phyloP scores from a whole-genome alignment of 2,329 filamentous ascomycete species.

The Immersiporthe knoxdaviesiana region DNA sequence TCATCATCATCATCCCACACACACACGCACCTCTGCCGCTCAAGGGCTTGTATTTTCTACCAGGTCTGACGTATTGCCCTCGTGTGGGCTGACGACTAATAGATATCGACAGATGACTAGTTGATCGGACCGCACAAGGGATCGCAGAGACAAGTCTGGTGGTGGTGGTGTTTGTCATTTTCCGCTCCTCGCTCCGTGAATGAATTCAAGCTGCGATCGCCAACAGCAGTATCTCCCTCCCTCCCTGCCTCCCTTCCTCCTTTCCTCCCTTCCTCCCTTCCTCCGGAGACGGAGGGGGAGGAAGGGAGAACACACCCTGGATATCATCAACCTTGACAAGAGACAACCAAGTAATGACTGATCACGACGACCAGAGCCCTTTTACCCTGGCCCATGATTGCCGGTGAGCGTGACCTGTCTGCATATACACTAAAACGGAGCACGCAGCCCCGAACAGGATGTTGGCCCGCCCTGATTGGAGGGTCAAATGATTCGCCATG shows the following conservation, averaged over 20 bases:
- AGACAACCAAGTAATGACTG: background rate
- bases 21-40: background rate
- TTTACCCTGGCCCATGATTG: conserved; percentile 6
- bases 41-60: background rate
- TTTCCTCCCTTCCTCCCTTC: background rate
- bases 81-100: background rate
- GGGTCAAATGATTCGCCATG: conserved; percentile 11
- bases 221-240: no score
- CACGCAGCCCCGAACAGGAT: conserved; percentile 10
- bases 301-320: background rate
- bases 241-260: no score
- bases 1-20: background rate
- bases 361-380: background rate
- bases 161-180: no score
- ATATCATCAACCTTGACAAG: background rate
- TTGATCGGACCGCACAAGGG: background rate
- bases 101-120: background rate
- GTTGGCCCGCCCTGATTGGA: conserved; percentile 7
- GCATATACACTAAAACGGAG: conserved; percentile 9
- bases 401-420: conserved; percentile 5
- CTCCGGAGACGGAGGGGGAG: background rate
- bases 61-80: background rate
- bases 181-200: background rate
- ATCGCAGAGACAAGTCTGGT: background rate
- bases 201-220: background rate